Percentiles rank a stretch among this genome's conserved stretches.
Evolutionary conservation across 148 eudicot species (phyloP).

Genomic region (Polygonum maritimum): DNA sequence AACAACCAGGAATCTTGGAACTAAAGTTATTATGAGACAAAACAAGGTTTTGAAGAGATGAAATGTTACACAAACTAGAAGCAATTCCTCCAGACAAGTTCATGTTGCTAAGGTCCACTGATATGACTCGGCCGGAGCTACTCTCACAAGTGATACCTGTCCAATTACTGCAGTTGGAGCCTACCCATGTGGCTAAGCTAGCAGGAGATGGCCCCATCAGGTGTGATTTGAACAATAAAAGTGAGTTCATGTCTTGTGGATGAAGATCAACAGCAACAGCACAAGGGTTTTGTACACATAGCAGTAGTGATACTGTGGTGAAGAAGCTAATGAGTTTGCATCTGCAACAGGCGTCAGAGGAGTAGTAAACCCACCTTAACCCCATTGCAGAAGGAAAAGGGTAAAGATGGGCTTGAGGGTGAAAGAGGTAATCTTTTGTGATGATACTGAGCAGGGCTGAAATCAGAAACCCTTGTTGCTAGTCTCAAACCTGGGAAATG

Average conservation of each 20-base stretch:
- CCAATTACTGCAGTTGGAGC: conserved; percentile 46
- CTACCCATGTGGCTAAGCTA: conserved; percentile 50
- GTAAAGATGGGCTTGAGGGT: background rate
- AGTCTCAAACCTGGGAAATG: background rate
- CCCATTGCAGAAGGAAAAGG: conserved; percentile 25
- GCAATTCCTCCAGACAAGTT: conserved; percentile 55
- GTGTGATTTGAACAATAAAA: conserved; percentile 48
- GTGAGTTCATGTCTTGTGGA: conserved; percentile 47
- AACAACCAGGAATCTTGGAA: conserved; percentile 47
- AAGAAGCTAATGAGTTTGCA: conserved; percentile 4
- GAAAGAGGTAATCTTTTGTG: background rate
- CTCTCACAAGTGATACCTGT: conserved; percentile 37
- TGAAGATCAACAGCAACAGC: conserved; percentile 31
- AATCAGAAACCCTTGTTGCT: conserved; percentile 3
- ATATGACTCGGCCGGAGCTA: conserved; percentile 45
- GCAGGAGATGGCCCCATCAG: conserved; percentile 37
- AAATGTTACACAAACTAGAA: conserved; percentile 52
- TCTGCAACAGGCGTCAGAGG: background rate
- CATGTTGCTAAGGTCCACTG: conserved; percentile 48
- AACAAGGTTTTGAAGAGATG: conserved; percentile 48
- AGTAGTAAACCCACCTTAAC: conserved; percentile 26
- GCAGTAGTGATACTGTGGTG: conserved; percentile 16
- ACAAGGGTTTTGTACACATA: conserved; percentile 26
- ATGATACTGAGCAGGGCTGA: background rate
- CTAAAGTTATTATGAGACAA: conserved; percentile 52